Percentiles rank a stretch among this genome's conserved stretches.
Evolutionary conservation across 805 yeast genomes (phyloP).

Genomic region (Starmera pachycereana): DNA sequence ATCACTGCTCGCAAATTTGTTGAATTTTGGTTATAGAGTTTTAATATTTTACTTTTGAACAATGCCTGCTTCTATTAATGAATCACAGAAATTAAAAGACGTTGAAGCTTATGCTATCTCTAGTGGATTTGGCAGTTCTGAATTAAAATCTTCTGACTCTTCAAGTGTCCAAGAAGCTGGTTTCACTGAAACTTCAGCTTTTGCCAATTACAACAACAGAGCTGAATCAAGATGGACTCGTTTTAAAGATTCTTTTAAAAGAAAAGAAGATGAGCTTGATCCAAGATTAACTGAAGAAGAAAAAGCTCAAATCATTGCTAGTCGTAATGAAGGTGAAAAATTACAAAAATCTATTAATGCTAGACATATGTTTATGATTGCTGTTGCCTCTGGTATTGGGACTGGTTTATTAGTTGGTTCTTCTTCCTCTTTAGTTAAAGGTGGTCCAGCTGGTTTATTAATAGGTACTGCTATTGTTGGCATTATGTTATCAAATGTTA

Average conservation of each 20-base stretch:
- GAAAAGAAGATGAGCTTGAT: slow-evolving; percentile 25
- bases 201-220: background rate
- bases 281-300: slow-evolving; percentile 31
- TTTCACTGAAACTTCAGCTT: slow-evolving; percentile 8
- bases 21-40: too few species aligned
- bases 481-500: slow-evolving; percentile 47
- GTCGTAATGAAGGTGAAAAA: slow-evolving; percentile 22
- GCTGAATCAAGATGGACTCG: slow-evolving; percentile 15
- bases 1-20: too few species aligned
- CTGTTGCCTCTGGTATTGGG: slow-evolving; percentile 68
- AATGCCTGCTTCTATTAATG: background rate
- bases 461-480: slow-evolving; percentile 55
- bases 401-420: slow-evolving; percentile 68
- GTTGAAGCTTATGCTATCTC: background rate
- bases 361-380: slow-evolving; percentile 64
- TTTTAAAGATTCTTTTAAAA: slow-evolving; percentile 23
- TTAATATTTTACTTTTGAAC: background rate
- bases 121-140: slow-evolving; percentile 4
- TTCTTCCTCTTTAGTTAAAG: slow-evolving; percentile 44
- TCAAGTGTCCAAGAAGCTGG: slow-evolving; percentile 13
- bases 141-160: slow-evolving; percentile 7
- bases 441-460: slow-evolving; percentile 57
- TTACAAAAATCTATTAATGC: slow-evolving; percentile 25
- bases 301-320: slow-evolving; percentile 19
- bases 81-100: background rate